phyloP scores from a whole-genome alignment of 495 filamentous ascomycete genomes.

The Hypoxylon cercidicola region DNA sequence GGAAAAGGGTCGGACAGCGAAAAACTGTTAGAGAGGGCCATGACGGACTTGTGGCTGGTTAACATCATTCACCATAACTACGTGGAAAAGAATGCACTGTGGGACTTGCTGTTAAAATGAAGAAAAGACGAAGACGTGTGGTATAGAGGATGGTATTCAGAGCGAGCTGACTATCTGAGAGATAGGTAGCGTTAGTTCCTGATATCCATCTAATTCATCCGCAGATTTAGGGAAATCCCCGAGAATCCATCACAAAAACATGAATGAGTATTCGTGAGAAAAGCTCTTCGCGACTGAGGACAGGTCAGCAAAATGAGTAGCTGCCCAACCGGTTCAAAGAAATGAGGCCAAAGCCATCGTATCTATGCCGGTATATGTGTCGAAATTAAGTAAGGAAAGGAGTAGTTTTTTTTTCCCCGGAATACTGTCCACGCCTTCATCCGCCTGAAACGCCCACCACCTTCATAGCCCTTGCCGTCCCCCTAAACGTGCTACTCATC shows the following conservation, averaged over 20 bases:
- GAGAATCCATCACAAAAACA: slow-evolving; percentile 4
- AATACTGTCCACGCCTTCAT: neutral
- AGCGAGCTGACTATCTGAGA: slow-evolving; percentile 13
- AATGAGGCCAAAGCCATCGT: too few relatives aligned
- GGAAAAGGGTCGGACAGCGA: slow-evolving; percentile 70
- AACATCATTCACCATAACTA: slow-evolving; percentile 91
- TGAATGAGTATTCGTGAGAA: neutral
- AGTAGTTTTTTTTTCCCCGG: neutral
- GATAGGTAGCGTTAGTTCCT: slow-evolving; percentile 9
- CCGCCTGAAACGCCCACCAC: neutral
- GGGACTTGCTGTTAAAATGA: slow-evolving; percentile 63
- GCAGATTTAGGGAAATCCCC: neutral
- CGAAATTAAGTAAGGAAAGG: neutral
- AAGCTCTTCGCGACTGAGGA: neutral
- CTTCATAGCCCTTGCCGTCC: neutral
- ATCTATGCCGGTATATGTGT: neutral
- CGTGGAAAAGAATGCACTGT: slow-evolving; percentile 71
- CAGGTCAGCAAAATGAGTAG: too few relatives aligned
- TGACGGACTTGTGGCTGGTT: slow-evolving; percentile 82
- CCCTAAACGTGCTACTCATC: too few relatives aligned
- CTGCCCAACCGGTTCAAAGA: too few relatives aligned
- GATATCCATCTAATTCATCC: slow-evolving; percentile 24
- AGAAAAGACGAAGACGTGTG: slow-evolving; percentile 7
- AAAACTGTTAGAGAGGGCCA: slow-evolving; percentile 71
- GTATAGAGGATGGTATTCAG: slow-evolving; percentile 18